Percentiles rank a stretch among this genome's conserved stretches.
Conservation (phyloP, 1,139 yeast genomes). For the Candida tropicalis region DNA sequence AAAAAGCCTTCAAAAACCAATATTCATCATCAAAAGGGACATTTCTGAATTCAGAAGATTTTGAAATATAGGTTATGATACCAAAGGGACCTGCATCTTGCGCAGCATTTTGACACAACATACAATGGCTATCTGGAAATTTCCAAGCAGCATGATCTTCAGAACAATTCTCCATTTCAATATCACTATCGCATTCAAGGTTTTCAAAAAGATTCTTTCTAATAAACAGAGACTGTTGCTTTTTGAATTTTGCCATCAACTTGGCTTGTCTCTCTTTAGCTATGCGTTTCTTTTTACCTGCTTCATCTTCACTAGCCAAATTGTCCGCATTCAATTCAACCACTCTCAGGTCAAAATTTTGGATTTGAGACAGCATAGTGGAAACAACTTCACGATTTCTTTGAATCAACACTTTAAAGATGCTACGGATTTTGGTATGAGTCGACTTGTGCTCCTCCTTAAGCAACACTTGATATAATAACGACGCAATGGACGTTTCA, state of each 20-base stretch:
- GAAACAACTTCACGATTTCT: constrained; percentile 27
- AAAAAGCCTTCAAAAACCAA: constrained; percentile 69
- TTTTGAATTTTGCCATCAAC: constrained; percentile 74
- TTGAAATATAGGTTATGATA: constrained; percentile 60
- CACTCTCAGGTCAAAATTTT: constrained; percentile 23
- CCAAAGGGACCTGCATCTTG: constrained; percentile 77
- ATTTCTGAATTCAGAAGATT: constrained; percentile 61
- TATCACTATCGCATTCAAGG: constrained; percentile 31
- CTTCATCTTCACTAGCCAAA: constrained; percentile 39
- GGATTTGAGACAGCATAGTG: constrained; percentile 23
- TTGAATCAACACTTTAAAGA: constrained; percentile 42
- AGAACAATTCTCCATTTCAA: constrained; percentile 38
- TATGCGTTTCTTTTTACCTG: constrained; percentile 61
- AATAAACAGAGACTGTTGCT: constrained; percentile 75
- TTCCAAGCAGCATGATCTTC: constrained; percentile 53
- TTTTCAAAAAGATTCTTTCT: constrained; percentile 45
- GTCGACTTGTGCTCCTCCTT: constrained; percentile 42
- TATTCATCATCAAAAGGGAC: constrained; percentile 66
- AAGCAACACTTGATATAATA: constrained; percentile 46
- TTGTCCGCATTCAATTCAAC: constrained; percentile 21
- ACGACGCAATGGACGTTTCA: constrained; percentile 46
- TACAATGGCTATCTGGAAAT: constrained; percentile 81
- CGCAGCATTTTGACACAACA: constrained; percentile 84
- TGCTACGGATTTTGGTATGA: constrained; percentile 57
- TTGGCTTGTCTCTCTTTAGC: constrained; percentile 77